A percentile compares a stretch with the other conserved stretches of the same genome.
Conservation (phyloP, 169 alveolate genomes). For the Fabrea salina region DNA sequence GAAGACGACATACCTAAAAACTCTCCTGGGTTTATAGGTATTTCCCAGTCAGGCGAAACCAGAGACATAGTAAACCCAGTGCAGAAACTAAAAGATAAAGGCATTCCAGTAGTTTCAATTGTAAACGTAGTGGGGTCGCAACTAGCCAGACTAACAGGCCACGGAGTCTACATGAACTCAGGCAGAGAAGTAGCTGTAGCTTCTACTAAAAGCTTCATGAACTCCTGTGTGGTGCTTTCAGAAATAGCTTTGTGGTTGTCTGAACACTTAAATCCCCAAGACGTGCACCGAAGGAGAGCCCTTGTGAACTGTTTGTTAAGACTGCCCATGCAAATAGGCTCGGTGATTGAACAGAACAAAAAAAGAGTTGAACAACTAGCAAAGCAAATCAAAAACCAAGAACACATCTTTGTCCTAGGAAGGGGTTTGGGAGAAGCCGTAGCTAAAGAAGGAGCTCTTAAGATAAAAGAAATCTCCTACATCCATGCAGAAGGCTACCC, state of each 20-base stretch:
- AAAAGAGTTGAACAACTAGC: conserved; percentile 37
- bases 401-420: conserved; percentile 56
- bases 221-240: conserved; percentile 85
- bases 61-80: conserved; percentile 87
- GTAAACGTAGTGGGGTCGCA: conserved; percentile 90
- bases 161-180: conserved; percentile 94
- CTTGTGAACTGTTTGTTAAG: conserved; percentile 54
- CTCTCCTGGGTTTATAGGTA: conserved; percentile 85
- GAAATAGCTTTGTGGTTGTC: conserved; percentile 88
- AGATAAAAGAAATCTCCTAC: conserved; percentile 94
- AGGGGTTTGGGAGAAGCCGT: conserved; percentile 91
- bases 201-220: conserved; percentile 94
- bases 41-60: conserved; percentile 97
- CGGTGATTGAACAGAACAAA: conserved; percentile 22
- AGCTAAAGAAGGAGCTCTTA: conserved; percentile 97
- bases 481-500: conserved; percentile 95
- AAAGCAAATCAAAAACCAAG: conserved; percentile 18
- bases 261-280: conserved; percentile 52
- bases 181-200: conserved; percentile 98
- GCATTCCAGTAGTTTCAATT: conserved; percentile 81
- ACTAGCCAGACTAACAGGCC: conserved; percentile 86
- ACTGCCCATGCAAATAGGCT: conserved; percentile 52
- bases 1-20: conserved; percentile 53
- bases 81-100: conserved; percentile 72
- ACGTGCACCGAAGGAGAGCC: conserved; percentile 44